Evolutionary conservation across 306 rosid species (phyloP).

Genomic region (Fragaria nilgerrensis): DNA sequence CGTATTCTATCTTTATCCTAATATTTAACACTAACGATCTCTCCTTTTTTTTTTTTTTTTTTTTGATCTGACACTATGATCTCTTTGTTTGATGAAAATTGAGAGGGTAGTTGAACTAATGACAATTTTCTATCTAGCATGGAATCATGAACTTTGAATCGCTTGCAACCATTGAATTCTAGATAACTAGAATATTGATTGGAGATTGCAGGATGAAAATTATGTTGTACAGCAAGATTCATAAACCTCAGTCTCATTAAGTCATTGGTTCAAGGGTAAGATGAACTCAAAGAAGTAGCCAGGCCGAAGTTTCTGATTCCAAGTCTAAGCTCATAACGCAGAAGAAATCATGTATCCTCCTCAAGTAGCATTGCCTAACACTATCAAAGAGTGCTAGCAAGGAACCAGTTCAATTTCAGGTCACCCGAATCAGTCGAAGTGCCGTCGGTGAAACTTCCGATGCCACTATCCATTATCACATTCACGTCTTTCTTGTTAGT

Average conservation of each 20-base stretch:
- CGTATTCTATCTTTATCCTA: not conserved
- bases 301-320: not conserved
- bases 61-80: not conserved
- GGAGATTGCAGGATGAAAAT: not conserved
- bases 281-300: not conserved
- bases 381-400: not conserved
- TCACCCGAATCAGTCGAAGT: not conserved
- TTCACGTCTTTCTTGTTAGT: not conserved
- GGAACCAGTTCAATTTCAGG: not conserved
- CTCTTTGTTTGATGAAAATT: not conserved
- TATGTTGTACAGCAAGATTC: not conserved
- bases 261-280: not conserved
- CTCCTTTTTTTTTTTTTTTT: no score
- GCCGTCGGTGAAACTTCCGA: not conserved
- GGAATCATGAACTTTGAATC: not conserved
- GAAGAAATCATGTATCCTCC: not conserved
- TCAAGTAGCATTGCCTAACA: no score
- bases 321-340: not conserved
- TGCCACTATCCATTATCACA: not conserved
- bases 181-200: not conserved
- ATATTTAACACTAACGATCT: not conserved
- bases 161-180: not conserved
- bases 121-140: not conserved
- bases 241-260: not conserved
- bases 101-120: not conserved